Base-by-base conservation (phyloP, 345 rosid genomes). In the Ceriops tagal region DNA sequence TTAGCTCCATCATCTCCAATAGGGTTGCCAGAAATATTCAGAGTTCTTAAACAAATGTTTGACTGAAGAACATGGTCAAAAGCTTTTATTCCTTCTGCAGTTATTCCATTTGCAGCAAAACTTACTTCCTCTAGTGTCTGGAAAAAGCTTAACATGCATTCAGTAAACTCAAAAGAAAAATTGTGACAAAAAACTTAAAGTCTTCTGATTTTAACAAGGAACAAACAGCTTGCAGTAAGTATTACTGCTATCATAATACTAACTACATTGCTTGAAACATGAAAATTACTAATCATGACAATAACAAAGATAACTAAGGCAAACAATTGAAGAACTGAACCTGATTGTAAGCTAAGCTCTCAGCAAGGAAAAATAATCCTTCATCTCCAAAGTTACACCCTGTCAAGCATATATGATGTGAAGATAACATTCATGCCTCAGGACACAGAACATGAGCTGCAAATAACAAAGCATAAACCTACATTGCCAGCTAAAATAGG, bases 101-200 rank as follows among this genome's bases (percentile, higher is more conserved):
- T 89, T 75, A 93, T 91, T 66, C 96, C 95, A 83, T 91, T 89
- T 69, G 97, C 92, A 75, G 97, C 96, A 88, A 93, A 93, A 80
- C 89, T 89, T 27, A 91, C 98, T 82, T 93, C 95, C 82, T 88
- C 97, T 67, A 85, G 77, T 69, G 81, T 82, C 98, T 91, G 83
- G 83, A 72, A 81, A 64, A 66, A 28, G 64, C 55, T 63, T 6
- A 56, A 28, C n/a, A 56, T 6, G 27, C 20, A 19, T 57, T 63
- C 59, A 75, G 68, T 22, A 53, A 47, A 74, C 32, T 35, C 13
- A 56, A 30, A 57, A 68, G 22, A 20, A 39, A 34, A 9, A 53
- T 16, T 20, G 27, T 30, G 39, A 34, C 16, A 58, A 62, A 57
- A 66, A 70, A 24, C 61, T 49, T 24, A 52, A 26, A 46, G 52